These are phyloP conservation scores for Exophiala viscosa DNA, from an alignment of 2,329 filamentous ascomycete genomes.

Conservation along the genomic window DNA sequence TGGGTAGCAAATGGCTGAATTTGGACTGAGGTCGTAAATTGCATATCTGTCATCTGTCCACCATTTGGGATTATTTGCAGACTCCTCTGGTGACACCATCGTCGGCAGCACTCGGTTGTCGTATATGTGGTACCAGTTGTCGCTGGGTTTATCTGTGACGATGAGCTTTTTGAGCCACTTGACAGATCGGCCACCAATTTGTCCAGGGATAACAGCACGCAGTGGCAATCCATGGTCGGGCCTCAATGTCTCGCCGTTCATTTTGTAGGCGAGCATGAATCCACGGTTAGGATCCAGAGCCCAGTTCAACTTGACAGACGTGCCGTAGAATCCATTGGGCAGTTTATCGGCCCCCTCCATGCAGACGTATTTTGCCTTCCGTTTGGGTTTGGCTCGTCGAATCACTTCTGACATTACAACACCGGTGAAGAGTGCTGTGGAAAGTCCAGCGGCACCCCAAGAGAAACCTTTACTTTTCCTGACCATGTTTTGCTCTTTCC, in stretches of 20 bases:
- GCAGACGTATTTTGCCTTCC: conserved; percentile 75
- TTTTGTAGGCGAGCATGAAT: conserved; percentile 81
- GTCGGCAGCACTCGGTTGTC: conserved; percentile 89
- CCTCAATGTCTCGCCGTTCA: conserved; percentile 78
- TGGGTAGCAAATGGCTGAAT: conserved; percentile 76
- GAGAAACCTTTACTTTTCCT: conserved; percentile 91
- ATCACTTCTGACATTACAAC: conserved; percentile 71
- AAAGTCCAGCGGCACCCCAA: conserved; percentile 84
- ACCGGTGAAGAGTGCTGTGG: conserved; percentile 84
- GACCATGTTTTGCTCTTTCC: conserved; percentile 89
- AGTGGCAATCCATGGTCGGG: conserved; percentile 86
- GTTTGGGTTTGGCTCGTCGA: conserved; percentile 61
- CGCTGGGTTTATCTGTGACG: conserved; percentile 71
- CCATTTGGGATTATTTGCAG: conserved; percentile 67
- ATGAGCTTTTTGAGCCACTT: conserved; percentile 87
- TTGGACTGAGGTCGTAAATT: conserved; percentile 87
- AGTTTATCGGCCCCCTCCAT: conserved; percentile 88
- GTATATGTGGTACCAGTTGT: conserved; percentile 95
- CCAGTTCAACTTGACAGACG: conserved; percentile 83
- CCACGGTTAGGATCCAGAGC: conserved; percentile 77
- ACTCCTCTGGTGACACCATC: conserved; percentile 76
- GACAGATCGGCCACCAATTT: conserved; percentile 87
- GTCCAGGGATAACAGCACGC: conserved; percentile 78
- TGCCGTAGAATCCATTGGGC: conserved; percentile 86
- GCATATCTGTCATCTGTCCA: conserved; percentile 90